These are phyloP conservation scores for Parmelia sp. DNA, from an alignment of 495 filamentous ascomycete genomes.

Conservation along the genomic window DNA sequence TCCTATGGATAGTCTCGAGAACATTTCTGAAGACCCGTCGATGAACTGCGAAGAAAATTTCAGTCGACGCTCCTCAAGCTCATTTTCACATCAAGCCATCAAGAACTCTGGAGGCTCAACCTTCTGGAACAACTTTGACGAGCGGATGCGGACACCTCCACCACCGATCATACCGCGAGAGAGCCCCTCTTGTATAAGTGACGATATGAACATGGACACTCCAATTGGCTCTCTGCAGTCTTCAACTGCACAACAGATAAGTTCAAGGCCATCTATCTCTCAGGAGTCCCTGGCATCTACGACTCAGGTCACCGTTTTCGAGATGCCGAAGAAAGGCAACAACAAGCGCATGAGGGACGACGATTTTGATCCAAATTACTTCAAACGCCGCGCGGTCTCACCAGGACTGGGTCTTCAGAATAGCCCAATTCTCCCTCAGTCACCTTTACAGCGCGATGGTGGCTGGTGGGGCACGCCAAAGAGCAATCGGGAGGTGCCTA, in stretches of 20 bases:
- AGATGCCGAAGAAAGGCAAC: slow-evolving; percentile 57
- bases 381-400: slow-evolving; percentile 91
- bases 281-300: slow-evolving; percentile 45
- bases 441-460: slow-evolving; percentile 61
- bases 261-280: slow-evolving; percentile 31
- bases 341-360: slow-evolving; percentile 82
- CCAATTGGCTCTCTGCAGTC: slow-evolving; percentile 46
- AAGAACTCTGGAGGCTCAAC: slow-evolving; percentile 63
- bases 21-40: slow-evolving; percentile 53
- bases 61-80: slow-evolving; percentile 48
- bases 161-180: slow-evolving; percentile 51
- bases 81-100: slow-evolving; percentile 65
- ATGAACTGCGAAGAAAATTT: slow-evolving; percentile 48
- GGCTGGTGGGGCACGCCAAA: slow-evolving; percentile 69
- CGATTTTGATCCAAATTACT: slow-evolving; percentile 78
- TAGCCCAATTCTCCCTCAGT: slow-evolving; percentile 76
- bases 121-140: slow-evolving; percentile 76
- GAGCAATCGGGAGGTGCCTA: slow-evolving; percentile 48
- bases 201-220: slow-evolving; percentile 73
- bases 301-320: slow-evolving; percentile 50
- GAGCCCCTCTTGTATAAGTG: slow-evolving; percentile 58
- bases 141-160: slow-evolving; percentile 57
- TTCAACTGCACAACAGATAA: slow-evolving; percentile 20
- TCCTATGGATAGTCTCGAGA: slow-evolving; percentile 45
- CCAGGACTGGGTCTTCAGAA: slow-evolving; percentile 89